Evolutionary conservation across 2,329 filamentous ascomycete genomes (phyloP), one percentile per base, ranked within the genome.

Genomic region (Nannizziopsis arthrosporioides): DNA sequence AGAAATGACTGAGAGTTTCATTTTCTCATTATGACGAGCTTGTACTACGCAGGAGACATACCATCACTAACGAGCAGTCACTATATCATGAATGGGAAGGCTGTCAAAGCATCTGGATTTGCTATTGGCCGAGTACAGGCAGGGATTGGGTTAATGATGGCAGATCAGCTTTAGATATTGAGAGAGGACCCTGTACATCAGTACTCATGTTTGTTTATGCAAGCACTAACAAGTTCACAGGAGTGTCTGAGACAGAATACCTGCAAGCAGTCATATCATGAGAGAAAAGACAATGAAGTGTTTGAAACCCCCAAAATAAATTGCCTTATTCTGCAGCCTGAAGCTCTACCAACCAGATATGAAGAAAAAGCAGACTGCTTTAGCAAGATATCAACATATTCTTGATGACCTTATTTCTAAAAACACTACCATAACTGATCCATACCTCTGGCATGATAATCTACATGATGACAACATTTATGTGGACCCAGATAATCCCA

Each of bases 271-370:
- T 65, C 43, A 63, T 58, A 11, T 42, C 56, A 42, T 58, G 62
- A 48, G n/a, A n/a, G n/a, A n/a, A n/a, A n/a, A n/a, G n/a, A n/a
- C n/a, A n/a, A n/a, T n/a, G n/a, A n/a, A n/a, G n/a, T n/a, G n/a
- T n/a, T n/a, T n/a, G n/a, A n/a, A n/a, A n/a, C n/a, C n/a, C 3
- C 22, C 22, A 27, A 27, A 27, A 34, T 63, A 61, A 39, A 57
- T 55, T 27, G 42, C 63, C 15, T 58, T 57, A 2, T 51, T 69
- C 18, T 65, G 59, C 51, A 66, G 67, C 5, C 66, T 64, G 17
- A 59, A 58, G 11, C 59, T 59, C n/a, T 70, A 70, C 49, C 48
- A 56, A 36, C 61, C 63, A n/a, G 65, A 56, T 5, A 19, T 12
- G 2, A 18, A 35, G 15, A 54, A 46, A 10, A 56, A 54, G 41